These are phyloP conservation scores for Pseudogymnoascus sp. DNA, from an alignment of 2,329 filamentous ascomycete species.

Conservation along the genomic window DNA sequence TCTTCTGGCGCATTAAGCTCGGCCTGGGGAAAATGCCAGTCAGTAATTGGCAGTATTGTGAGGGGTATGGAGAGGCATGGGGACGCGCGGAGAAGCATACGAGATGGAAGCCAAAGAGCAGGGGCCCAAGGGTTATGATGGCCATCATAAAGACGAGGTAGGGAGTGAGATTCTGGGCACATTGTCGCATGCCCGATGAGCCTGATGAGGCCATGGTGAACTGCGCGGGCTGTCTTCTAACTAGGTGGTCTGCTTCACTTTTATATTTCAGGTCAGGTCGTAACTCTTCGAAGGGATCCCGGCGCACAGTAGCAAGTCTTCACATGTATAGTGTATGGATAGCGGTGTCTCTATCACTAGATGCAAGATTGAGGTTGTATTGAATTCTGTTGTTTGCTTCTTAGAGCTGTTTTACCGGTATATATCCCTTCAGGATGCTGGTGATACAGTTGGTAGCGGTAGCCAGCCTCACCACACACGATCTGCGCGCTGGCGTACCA, in stretches of 20 bases:
- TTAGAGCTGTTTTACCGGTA: neutral
- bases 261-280: neutral
- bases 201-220: conserved; percentile 24
- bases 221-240: neutral
- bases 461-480: neutral
- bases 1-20: conserved; percentile 93
- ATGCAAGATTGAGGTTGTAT: neutral
- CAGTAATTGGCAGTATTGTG: conserved; percentile 3
- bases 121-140: conserved; percentile 72
- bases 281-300: neutral
- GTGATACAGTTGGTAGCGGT: neutral
- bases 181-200: conserved; percentile 24
- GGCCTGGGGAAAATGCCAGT: conserved; percentile 45
- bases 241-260: neutral
- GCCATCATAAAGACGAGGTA: conserved; percentile 71
- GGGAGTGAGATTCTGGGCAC: conserved; percentile 45
- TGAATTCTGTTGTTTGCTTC: neutral
- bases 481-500: neutral
- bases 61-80: conserved; percentile 2
- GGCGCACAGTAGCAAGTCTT: neutral
- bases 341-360: neutral
- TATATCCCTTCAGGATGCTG: neutral
- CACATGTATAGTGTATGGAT: neutral
- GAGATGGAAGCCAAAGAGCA: conserved; percentile 92
- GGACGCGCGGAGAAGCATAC: conserved; percentile 38